phyloP scores from a whole-genome alignment of 2,329 filamentous ascomycete genomes.

The Xylariaceae sp. region DNA sequence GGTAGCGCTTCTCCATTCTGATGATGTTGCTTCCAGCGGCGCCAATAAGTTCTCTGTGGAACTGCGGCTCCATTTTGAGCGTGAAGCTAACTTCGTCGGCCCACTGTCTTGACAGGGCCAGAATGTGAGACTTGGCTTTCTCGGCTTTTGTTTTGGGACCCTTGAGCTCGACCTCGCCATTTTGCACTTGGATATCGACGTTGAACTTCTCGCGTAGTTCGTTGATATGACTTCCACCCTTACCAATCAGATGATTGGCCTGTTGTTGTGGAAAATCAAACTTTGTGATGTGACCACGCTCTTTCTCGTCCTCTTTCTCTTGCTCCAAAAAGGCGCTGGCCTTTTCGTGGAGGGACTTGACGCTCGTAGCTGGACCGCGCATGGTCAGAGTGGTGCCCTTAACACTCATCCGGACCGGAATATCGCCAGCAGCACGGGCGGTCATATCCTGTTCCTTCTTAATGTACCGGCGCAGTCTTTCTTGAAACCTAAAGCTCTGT shows the following conservation, averaged over 20 bases:
- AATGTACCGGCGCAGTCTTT: constrained; percentile 60
- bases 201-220: constrained; percentile 65
- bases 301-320: constrained; percentile 88
- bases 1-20: constrained; percentile 86
- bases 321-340: constrained; percentile 77
- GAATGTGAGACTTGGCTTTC: constrained; percentile 77
- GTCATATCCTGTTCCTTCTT: constrained; percentile 56
- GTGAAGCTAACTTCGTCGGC: constrained; percentile 86
- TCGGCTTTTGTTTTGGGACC: constrained; percentile 94
- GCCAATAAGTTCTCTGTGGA: constrained; percentile 90
- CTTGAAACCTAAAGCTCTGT: constrained; percentile 49
- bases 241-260: constrained; percentile 77
- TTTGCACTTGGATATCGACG: constrained; percentile 80
- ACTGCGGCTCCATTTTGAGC: constrained; percentile 89
- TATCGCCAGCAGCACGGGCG: constrained; percentile 51
- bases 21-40: constrained; percentile 84
- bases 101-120: constrained; percentile 72
- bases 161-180: constrained; percentile 93
- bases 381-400: constrained; percentile 63
- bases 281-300: constrained; percentile 77
- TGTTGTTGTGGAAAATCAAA: constrained; percentile 96
- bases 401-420: constrained; percentile 57
- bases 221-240: constrained; percentile 62
- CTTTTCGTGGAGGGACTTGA: constrained; percentile 69
- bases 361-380: constrained; percentile 69